Evolutionary conservation across 352 stramenopile species (phyloP).

Genomic region (Globisporangium barbulae): DNA sequence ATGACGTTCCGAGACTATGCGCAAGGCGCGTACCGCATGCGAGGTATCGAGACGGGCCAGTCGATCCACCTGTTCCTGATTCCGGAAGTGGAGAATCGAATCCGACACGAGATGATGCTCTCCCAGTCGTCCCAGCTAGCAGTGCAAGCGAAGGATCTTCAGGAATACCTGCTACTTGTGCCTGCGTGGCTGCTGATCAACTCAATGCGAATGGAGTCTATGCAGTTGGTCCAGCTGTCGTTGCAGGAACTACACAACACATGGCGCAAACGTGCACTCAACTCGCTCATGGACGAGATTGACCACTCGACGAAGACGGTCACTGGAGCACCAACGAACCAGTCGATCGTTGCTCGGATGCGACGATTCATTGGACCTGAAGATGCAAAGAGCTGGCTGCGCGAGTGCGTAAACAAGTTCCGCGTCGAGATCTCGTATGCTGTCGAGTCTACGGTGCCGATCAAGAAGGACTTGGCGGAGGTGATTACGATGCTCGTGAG

Average conservation of each 20-base stretch:
- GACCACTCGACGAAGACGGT: slow-evolving; percentile 6
- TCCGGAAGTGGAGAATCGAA: slow-evolving; percentile 90
- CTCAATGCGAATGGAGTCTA: slow-evolving; percentile 99
- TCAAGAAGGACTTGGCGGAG: slow-evolving; percentile 67
- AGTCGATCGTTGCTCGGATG: slow-evolving; percentile 44
- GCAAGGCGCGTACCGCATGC: slow-evolving; percentile 91
- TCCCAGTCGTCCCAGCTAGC: slow-evolving; percentile 27
- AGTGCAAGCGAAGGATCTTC: slow-evolving; percentile 23
- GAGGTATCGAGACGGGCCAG: slow-evolving; percentile 87
- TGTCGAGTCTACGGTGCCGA: slow-evolving; percentile 57
- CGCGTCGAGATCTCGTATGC: slow-evolving; percentile 81
- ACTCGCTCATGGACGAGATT: slow-evolving; percentile 86
- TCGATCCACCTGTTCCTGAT: slow-evolving; percentile 93
- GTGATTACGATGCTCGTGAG: slow-evolving; percentile 58
- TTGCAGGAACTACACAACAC: slow-evolving; percentile 97
- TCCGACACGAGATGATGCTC: slow-evolving; percentile 71
- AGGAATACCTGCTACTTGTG: slow-evolving; percentile 75
- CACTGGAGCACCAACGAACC: slow-evolving; percentile 13
- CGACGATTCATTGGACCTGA: slow-evolving; percentile 60
- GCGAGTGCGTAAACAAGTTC: slow-evolving; percentile 70
- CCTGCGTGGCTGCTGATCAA: slow-evolving; percentile 98
- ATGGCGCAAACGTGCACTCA: slow-evolving; percentile 94
- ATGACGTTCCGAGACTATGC: slow-evolving; percentile 96
- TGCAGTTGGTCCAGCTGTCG: slow-evolving; percentile 98
- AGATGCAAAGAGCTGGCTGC: slow-evolving; percentile 44